Base-by-base conservation (phyloP, 2,329 filamentous ascomycete genomes). In the Alternaria incomplexa region DNA sequence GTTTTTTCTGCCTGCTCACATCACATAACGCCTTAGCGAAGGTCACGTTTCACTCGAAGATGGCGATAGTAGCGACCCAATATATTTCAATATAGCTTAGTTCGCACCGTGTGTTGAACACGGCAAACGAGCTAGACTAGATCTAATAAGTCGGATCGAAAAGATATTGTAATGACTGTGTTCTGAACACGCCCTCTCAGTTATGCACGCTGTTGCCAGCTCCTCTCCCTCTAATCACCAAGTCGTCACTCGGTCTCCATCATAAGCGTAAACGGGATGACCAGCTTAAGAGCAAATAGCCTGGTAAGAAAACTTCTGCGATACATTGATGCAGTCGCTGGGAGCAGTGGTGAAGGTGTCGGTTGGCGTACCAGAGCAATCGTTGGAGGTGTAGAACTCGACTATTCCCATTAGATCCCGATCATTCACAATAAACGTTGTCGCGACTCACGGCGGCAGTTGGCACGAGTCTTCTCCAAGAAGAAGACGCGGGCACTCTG, bases 321-420 rank as follows among this genome's bases (percentile, higher is more conserved):
- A 53, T 10, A 62, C 59, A 36, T 62, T 23, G 17, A 58, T n/a
- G 40, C 55, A 62, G 23, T 17, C 59, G 47, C 59, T 62, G 10
- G 59, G 59, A 4, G 43, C 46, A 26, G 54, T 30, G 20, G 47
- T 58, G 23, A 62, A 58, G 23, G 11, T 13, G 15, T 62, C 40
- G 13, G 43, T 30, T 1, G 59, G 55, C 3, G 25, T 32, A 43
- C 55, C 59, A 15, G 28, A 11, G 55, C 59, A 62, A 17, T 62
- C 17, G 23, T 17, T 13, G 8, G 55, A 15, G 12, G 47, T 25
- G 23, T 43, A 62, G 17, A 62, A 62, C 12, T 48, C 22, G 30
- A 62, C 59, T 62, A 13, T 52, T 46, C 7, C 17, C 13, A 32
- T 30, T 9, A 50, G 7, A 40, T 50, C 4, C 12, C 22, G 15